These are phyloP conservation scores for Ascomycota sp. DNA, from an alignment of 2,329 filamentous ascomycete species.

Conservation along the genomic window DNA sequence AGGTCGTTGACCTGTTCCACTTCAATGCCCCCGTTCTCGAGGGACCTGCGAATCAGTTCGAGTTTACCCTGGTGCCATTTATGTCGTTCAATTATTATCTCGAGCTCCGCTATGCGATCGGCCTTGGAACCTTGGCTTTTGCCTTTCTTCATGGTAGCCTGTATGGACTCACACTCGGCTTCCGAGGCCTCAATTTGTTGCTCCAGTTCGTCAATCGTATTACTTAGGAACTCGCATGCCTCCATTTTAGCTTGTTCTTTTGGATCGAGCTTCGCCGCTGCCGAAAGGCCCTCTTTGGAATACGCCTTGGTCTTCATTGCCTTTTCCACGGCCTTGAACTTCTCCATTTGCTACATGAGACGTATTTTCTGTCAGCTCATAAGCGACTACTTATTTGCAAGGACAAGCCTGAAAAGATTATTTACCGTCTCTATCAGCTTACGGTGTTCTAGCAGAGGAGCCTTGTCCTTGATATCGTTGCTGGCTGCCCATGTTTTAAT, in stretches of 20 bases:
- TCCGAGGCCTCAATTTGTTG: conserved; percentile 85
- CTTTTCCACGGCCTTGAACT: conserved; percentile 99
- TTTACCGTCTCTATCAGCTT: conserved; percentile 92
- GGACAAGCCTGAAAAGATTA: conserved; percentile 3
- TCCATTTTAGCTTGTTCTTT: conserved; percentile 92
- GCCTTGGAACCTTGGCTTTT: conserved; percentile 72
- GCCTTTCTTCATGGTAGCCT: conserved; percentile 82
- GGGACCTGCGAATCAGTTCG: conserved; percentile 69
- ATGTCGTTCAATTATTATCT: conserved; percentile 69
- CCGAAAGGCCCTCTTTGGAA: conserved; percentile 89
- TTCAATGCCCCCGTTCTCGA: conserved; percentile 87
- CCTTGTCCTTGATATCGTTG: conserved; percentile 99
- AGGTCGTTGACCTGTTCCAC: conserved; percentile 70
- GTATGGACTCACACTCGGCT: conserved; percentile 71
- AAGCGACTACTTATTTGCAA: background rate
- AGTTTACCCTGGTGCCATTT: conserved; percentile 93
- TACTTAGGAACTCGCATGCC: conserved; percentile 64
- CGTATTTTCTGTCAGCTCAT: background rate
- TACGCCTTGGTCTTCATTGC: conserved; percentile 99
- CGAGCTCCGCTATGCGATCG: conserved; percentile 73
- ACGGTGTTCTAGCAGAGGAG: conserved; percentile 77
- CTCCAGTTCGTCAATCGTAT: conserved; percentile 80
- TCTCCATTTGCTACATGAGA: conserved; percentile 72
- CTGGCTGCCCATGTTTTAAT: conserved; percentile 98
- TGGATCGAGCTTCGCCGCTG: conserved; percentile 85